phyloP scores from a whole-genome alignment of 208 protist species.

The Leishmania gerbilli region DNA sequence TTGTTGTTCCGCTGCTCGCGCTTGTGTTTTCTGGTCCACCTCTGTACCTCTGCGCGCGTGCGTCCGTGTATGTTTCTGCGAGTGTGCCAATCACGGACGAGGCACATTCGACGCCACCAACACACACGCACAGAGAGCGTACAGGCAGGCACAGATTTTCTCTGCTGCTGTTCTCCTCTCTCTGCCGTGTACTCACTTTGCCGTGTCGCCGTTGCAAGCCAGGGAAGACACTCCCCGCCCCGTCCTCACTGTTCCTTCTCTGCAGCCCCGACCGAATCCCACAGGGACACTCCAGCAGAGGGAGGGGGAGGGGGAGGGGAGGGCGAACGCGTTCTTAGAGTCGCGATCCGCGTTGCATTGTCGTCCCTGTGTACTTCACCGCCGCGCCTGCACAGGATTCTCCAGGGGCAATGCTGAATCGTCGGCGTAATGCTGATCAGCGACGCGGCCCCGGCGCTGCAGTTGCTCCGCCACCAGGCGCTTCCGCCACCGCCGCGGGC shows the following conservation, averaged over 20 bases:
- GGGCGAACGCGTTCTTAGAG: too few relatives aligned
- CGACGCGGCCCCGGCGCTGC: slow-evolving; percentile 9
- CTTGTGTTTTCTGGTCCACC: neutral
- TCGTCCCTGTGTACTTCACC: neutral
- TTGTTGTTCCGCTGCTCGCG: neutral
- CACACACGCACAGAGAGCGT: neutral
- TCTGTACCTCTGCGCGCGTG: neutral
- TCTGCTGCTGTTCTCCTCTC: neutral
- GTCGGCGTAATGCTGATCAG: slow-evolving; percentile 22
- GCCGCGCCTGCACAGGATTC: neutral
- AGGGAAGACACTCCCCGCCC: neutral
- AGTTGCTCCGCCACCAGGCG: neutral
- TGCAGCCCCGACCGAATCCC: neutral
- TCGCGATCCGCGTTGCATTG: neutral
- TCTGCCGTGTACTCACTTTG: neutral
- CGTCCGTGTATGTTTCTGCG: too few relatives aligned
- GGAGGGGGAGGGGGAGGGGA: neutral
- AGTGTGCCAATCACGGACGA: too few relatives aligned
- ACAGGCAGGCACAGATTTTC: neutral
- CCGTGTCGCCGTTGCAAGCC: neutral
- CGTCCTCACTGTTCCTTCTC: neutral
- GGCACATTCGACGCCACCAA: neutral
- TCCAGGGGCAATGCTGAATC: slow-evolving; percentile 12
- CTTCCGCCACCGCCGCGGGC: neutral
- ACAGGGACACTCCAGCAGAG: neutral